phyloP scores from a whole-genome alignment of 352 stramenopile genomes.

The Pythium oligandrum region DNA sequence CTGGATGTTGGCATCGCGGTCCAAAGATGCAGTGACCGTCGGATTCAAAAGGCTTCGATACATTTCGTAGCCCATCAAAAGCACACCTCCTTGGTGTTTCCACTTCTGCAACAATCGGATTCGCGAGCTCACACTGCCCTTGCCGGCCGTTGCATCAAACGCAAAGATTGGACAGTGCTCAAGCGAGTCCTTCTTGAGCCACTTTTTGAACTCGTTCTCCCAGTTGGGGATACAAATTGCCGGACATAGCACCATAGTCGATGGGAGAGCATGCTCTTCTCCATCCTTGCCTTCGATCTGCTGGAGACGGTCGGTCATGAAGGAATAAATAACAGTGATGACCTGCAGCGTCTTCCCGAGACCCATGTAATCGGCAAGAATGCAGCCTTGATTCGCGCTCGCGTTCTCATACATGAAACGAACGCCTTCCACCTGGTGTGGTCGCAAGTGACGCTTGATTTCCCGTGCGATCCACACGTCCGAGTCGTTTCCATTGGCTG shows the following conservation, averaged over 20 bases:
- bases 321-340: conserved; percentile 82
- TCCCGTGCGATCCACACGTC: conserved; percentile 69
- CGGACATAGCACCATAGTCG: conserved; percentile 91
- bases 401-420: conserved; percentile 66
- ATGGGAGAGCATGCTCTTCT: conserved; percentile 7
- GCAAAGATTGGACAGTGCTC: conserved; percentile 49
- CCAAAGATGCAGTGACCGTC: conserved; percentile 27
- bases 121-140: conserved; percentile 42
- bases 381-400: conserved; percentile 54
- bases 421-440: conserved; percentile 72
- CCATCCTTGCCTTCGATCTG: background rate
- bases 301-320: conserved; percentile 49
- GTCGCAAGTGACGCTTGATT: conserved; percentile 71
- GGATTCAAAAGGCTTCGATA: conserved; percentile 81
- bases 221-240: conserved; percentile 97
- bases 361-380: conserved; percentile 89
- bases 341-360: conserved; percentile 88
- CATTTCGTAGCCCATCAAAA: conserved; percentile 90
- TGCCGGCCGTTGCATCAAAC: conserved; percentile 58
- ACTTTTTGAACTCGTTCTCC: conserved; percentile 97
- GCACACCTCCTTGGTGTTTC: conserved; percentile 65
- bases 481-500: conserved; percentile 3
- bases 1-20: conserved; percentile 44
- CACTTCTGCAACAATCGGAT: conserved; percentile 63
- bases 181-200: conserved; percentile 73